phyloP scores from a whole-genome alignment of 495 filamentous ascomycete genomes.

The Penicillium odoratum region DNA sequence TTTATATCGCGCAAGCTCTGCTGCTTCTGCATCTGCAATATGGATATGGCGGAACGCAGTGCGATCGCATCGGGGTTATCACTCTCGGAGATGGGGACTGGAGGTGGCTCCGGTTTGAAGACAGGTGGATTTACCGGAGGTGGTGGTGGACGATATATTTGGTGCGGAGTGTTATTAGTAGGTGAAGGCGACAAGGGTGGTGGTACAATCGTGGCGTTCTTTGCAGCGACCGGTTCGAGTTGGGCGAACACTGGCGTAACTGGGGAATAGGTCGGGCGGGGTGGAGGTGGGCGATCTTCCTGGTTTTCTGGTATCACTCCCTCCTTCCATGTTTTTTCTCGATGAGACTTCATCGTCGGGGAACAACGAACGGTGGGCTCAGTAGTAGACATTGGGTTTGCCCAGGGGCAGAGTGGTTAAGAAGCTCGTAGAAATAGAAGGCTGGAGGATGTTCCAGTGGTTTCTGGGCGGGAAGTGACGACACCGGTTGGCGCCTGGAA shows the following conservation, averaged over 20 bases:
- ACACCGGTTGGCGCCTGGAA: slow-evolving; percentile 8
- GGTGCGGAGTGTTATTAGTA: slow-evolving; percentile 20
- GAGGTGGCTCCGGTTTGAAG: slow-evolving; percentile 49
- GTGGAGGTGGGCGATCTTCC: slow-evolving; percentile 26
- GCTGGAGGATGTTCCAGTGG: slow-evolving; percentile 9
- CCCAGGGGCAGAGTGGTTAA: background rate
- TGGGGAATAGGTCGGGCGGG: slow-evolving; percentile 49
- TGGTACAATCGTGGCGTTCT: slow-evolving; percentile 36
- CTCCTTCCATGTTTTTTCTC: background rate
- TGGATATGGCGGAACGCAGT: slow-evolving; percentile 72
- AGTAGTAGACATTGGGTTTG: background rate
- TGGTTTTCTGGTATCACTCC: background rate
- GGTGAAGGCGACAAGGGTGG: slow-evolving; percentile 37
- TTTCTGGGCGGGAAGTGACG: slow-evolving; percentile 19
- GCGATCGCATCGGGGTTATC: slow-evolving; percentile 84
- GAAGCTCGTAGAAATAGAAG: background rate
- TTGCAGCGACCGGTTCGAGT: slow-evolving; percentile 36
- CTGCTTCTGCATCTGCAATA: slow-evolving; percentile 79
- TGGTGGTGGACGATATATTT: slow-evolving; percentile 14
- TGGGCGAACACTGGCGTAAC: slow-evolving; percentile 48
- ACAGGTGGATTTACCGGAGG: slow-evolving; percentile 24
- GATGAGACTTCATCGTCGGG: background rate
- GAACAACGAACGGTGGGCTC: background rate
- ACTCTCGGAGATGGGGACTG: slow-evolving; percentile 70
- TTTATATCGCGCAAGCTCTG: slow-evolving; percentile 71